Base-by-base conservation (phyloP, 148 eudicot species). In the Fagopyrum esculentum region DNA sequence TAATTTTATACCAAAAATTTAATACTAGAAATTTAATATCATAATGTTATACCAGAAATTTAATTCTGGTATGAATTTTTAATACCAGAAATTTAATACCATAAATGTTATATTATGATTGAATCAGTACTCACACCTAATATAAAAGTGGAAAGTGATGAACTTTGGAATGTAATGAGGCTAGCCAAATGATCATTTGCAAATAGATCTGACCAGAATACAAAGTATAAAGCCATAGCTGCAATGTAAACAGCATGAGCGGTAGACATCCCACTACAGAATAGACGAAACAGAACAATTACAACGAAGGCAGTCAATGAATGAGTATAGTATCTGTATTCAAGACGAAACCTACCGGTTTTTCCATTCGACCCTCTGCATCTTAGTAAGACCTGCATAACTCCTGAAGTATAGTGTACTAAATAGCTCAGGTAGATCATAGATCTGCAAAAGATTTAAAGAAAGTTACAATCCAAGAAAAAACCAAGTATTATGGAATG, bases 121-220 rank as follows among this genome's bases (percentile, higher is more conserved):
- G n/a, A 71, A 57, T 45, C 51, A 77, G 60, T 29, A 78, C 97
- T 86, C 87, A 95, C 99, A 66, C 99, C 99, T 68, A 95, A 80
- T 73, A 89, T 79, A 78, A 90, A 95, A 63, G 91, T 90, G 45
- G 99, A 90, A 60, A 95, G 82, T 73, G 88, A 84, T 73, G 99
- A 95, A 78, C 84, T 86, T 56, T 91, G 89, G 74, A 92, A 84
- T 16, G 96, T 92, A 76, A 95, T 30, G 73, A 77, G 80, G 30
- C 84, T 85, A 73, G 82, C 77, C 57, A 76, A 69, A 26, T 81
- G 83, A 55, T 76, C 78, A 77, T 95, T 97, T 78, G 91, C 88
- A 79, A 81, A 95, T 63, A 95, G 87, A 77, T 92, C 91, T 72
- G 99, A 90, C 98, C 97, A 92, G 87, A 86, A 92, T 15, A 92